Conservation (phyloP, 345 rosid species). For the Lumnitzera racemosa region DNA sequence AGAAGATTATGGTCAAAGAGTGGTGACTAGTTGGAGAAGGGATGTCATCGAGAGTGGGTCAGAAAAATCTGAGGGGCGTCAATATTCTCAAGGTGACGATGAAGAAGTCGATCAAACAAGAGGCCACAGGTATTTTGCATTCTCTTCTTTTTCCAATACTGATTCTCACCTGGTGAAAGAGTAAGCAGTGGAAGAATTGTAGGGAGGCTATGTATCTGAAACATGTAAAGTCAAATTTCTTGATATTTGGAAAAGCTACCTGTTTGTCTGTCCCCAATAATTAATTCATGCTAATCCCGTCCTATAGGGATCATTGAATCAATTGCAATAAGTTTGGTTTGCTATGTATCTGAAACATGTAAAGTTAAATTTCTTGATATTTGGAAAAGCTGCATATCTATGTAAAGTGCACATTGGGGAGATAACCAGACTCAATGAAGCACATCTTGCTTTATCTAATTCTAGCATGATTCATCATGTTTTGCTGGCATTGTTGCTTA, state of each 20-base stretch:
- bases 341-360: background rate
- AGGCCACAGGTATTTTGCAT: constrained; percentile 47
- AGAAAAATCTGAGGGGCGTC: constrained; percentile 76
- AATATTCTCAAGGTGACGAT: constrained; percentile 59
- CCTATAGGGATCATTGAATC: no score
- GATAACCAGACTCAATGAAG: no score
- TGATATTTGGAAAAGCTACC: background rate
- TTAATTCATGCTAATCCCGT: no score
- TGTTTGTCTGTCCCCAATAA: no score
- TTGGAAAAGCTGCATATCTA: no score
- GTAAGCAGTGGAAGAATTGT: no score
- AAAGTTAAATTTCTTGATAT: background rate
- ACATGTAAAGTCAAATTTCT: background rate
- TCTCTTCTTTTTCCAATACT: constrained; percentile 5
- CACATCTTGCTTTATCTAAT: no score
- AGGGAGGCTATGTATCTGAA: background rate
- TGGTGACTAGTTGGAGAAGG: constrained; percentile 48
- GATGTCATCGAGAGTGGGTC: constrained; percentile 79
- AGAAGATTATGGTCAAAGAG: constrained; percentile 60
- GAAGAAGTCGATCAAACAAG: constrained; percentile 84
- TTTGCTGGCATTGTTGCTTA: no score
- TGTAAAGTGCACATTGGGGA: no score
- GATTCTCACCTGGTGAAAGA: background rate
- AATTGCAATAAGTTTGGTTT: no score
- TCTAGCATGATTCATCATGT: no score